Evolutionary conservation across 2,329 filamentous ascomycete species (phyloP), one percentile per base, ranked within the genome.

Genomic region (Talaromyces sp.): DNA sequence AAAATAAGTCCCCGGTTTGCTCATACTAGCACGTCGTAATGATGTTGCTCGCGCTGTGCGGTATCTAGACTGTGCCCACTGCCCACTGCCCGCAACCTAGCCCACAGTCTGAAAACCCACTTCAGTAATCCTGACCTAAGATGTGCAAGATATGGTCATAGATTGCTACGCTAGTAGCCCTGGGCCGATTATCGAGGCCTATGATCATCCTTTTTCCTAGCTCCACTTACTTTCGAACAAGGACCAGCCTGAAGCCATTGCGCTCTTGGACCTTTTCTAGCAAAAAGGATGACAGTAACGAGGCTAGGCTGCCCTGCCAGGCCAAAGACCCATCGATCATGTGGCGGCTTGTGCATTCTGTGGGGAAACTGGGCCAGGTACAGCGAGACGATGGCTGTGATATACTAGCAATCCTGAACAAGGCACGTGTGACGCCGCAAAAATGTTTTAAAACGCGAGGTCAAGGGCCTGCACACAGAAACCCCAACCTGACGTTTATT

Each of bases 281-380:
- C 26, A 13, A 26, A 29, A 52, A 52, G 4, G 13, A 52, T 52
- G 31, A 41, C n/a, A 10, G 35, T 27, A 17, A 35, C 41, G 29
- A 49, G n/a, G n/a, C 53, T 38, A 56, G 56, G 53, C n/a, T 51
- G 27, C 50, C 35, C 35, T 59, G 56, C 35, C 49, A 29, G 54
- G 46, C 38, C 53, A 59, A 56, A 56, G 50, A 29, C 32, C 32
- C 38, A 57, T 60, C 61, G 61, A 62, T 62, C 61, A 62, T 62
- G 61, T 62, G 61, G 61, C 58, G 55, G 58, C 24, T 62, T 54
- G 52, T 62, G 54, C 61, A 55, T 62, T 62, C 54, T 62, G 61
- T 62, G 61, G 60, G 60, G 61, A 62, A 58, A n/a, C 32, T 56
- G 55, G 17, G 31, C 61, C 54, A 57, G 58, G 53, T 50, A 57